Evolutionary conservation across 352 stramenopile species (phyloP), one percentile per base, ranked within the genome.

Genomic region (Pythium sp.): DNA sequence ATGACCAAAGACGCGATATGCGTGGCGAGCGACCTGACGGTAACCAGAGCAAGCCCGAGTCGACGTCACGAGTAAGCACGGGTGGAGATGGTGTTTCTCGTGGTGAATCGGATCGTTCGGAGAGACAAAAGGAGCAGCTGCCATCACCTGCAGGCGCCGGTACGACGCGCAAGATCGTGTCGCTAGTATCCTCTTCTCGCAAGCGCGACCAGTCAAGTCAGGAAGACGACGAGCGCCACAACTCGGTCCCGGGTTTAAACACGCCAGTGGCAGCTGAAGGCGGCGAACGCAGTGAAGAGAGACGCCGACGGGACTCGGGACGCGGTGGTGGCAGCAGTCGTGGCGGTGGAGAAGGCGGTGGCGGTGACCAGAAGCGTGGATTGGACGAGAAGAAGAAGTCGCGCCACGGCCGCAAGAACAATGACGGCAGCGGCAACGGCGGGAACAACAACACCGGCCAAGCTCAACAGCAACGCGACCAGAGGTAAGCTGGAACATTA

Each of bases 151-250:
- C 65, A 8, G 30, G 64, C 26, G 62, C 64, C 11, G 36, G 26
- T 20, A 46, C 58, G 2, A n/a, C 49, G 28, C 75, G 84, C 30
- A 94, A 94, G 65, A 94, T 94, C 20, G 83, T 94, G 58, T 92
- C 86, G 55, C 72, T 94, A 12, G 82, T 92, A 55, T 87, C 84
- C 15, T 80, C 78, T 28, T 81, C 79, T 8, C 84, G 84, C 32
- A 93, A 94, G 73, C 81, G 86, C 15, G 87, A 93, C 46, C 81
- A 38, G 24, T 41, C n/a, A 60, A 63, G 47, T 24, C 30, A 49
- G 5, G 34, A 62, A 30, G 72, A 80, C 1, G 49, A 43, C 18
- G 62, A 56, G 0, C 49, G 38, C 20, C 64, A 62, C 18, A 53
- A 28, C 26, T 49, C 32, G 9, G 15, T 47, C 24, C 38, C 32